These are phyloP conservation scores for Cercospora nicotianae DNA, from an alignment of 2,329 filamentous ascomycete genomes.

Conservation along the genomic window DNA sequence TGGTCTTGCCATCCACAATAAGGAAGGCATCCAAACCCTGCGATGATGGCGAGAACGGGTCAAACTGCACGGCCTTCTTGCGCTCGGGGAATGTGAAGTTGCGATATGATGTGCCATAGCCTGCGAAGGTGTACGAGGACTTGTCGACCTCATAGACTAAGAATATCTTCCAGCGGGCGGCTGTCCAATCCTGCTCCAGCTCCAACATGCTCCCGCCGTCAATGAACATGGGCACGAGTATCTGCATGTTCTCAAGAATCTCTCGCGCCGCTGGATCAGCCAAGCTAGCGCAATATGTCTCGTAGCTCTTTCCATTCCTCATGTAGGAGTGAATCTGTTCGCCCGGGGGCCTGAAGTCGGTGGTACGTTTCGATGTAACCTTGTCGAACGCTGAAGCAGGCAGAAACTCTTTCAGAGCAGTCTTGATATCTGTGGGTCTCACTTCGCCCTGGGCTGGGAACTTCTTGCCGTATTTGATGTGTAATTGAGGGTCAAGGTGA, in stretches of 20 bases:
- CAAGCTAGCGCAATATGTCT: conserved; percentile 81
- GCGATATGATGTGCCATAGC: conserved; percentile 87
- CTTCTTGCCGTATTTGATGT: conserved; percentile 69
- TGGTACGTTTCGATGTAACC: conserved; percentile 39
- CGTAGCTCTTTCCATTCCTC: conserved; percentile 64
- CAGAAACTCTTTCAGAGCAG: conserved; percentile 64
- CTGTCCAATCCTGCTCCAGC: conserved; percentile 68
- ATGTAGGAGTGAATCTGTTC: conserved; percentile 65
- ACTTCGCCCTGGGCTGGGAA: conserved; percentile 68
- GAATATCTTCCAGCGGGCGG: conserved; percentile 88
- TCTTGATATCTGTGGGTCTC: conserved; percentile 67
- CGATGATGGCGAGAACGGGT: conserved; percentile 27
- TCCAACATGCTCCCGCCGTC: conserved; percentile 83
- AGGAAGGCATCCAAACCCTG: conserved; percentile 32
- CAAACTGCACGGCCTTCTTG: conserved; percentile 24
- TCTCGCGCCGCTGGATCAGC: conserved; percentile 67
- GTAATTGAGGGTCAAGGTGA: conserved; percentile 76
- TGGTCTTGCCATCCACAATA: conserved; percentile 29
- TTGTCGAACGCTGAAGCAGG: conserved; percentile 58
- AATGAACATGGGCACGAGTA: conserved; percentile 83
- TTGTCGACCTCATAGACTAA: conserved; percentile 56
- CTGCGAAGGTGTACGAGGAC: conserved; percentile 75
- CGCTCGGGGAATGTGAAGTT: conserved; percentile 57
- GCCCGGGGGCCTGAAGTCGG: conserved; percentile 70
- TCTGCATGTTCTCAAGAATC: conserved; percentile 76